These are phyloP conservation scores for Zygosaccharomyces kombuchaensis DNA, from an alignment of 805 yeast species.

Conservation along the genomic window DNA sequence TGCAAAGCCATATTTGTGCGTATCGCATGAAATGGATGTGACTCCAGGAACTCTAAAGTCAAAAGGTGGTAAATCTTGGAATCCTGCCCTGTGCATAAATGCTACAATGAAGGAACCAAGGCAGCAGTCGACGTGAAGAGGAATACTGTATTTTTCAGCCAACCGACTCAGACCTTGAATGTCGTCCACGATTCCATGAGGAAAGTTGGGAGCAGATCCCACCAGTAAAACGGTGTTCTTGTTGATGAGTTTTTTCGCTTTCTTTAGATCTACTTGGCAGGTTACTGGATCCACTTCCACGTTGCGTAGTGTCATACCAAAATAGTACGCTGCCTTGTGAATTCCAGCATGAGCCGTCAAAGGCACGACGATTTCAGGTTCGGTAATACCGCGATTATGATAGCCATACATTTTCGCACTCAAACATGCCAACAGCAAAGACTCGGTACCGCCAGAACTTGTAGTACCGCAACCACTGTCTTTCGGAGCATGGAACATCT, in stretches of 20 bases:
- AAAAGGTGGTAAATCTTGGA: slow-evolving; percentile 44
- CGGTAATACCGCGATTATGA: slow-evolving; percentile 50
- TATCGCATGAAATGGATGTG: slow-evolving; percentile 98
- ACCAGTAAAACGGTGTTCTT: slow-evolving; percentile 75
- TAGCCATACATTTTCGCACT: slow-evolving; percentile 80
- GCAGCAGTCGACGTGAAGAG: slow-evolving; percentile 94
- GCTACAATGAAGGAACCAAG: slow-evolving; percentile 89
- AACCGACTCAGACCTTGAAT: slow-evolving; percentile 64
- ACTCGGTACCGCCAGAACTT: slow-evolving; percentile 95
- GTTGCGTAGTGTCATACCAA: slow-evolving; percentile 77
- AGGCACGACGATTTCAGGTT: slow-evolving; percentile 89
- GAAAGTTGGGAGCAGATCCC: slow-evolving; percentile 96
- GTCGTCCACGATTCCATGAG: slow-evolving; percentile 94
- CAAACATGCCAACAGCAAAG: slow-evolving; percentile 76
- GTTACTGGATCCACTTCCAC: slow-evolving; percentile 70
- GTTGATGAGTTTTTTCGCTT: slow-evolving; percentile 64
- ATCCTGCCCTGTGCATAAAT: slow-evolving; percentile 64
- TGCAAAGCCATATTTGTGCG: slow-evolving; percentile 98
- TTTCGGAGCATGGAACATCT: slow-evolving; percentile 74
- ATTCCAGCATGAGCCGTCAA: slow-evolving; percentile 91
- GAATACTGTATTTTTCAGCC: slow-evolving; percentile 61
- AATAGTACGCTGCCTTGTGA: slow-evolving; percentile 87
- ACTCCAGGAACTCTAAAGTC: slow-evolving; percentile 89
- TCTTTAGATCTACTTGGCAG: slow-evolving; percentile 59
- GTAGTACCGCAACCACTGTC: slow-evolving; percentile 64